Percentiles rank a stretch among this genome's conserved stretches.
phyloP scores from a whole-genome alignment of 805 yeast genomes.

The Lipomyces orientalis region DNA sequence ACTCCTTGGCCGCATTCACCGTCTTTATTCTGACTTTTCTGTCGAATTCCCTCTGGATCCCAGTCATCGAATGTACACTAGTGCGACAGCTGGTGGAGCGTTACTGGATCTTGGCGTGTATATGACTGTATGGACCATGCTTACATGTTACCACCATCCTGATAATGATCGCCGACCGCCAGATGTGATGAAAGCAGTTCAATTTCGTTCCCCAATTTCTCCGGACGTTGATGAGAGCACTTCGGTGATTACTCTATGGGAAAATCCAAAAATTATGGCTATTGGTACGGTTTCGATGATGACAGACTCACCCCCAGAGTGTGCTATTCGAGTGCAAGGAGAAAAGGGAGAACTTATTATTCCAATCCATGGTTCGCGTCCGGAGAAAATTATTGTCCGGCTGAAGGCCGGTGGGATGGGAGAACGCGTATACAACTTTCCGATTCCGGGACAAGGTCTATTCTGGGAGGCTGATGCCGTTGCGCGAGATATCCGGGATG shows the following conservation, averaged over 20 bases:
- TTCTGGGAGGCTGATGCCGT: slow-evolving; percentile 63
- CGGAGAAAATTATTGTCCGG: slow-evolving; percentile 23
- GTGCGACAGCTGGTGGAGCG: slow-evolving; percentile 61
- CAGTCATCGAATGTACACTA: slow-evolving; percentile 51
- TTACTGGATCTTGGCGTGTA: slow-evolving; percentile 63
- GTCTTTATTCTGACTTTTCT: slow-evolving; percentile 54
- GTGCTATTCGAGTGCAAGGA: slow-evolving; percentile 31
- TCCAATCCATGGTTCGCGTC: slow-evolving; percentile 27
- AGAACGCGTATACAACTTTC: slow-evolving; percentile 1
- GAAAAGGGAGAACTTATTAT: slow-evolving; percentile 23
- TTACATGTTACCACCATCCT: slow-evolving; percentile 32
- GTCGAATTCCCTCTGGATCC: slow-evolving; percentile 39
- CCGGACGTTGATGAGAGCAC: slow-evolving; percentile 20
- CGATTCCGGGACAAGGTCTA: slow-evolving; percentile 51
- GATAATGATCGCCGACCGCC: slow-evolving; percentile 17
- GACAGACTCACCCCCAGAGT: slow-evolving; percentile 20
- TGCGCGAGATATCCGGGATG: slow-evolving; percentile 53
- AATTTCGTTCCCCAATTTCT: slow-evolving; percentile 1
- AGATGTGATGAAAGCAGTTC: slow-evolving; percentile 12
- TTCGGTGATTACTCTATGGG: slow-evolving; percentile 22
- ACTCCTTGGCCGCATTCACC: slow-evolving; percentile 53
- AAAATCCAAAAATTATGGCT: slow-evolving; percentile 15
- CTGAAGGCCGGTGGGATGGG: slow-evolving; percentile 1
- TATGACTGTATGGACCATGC: slow-evolving; percentile 50
- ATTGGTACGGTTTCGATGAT: slow-evolving; percentile 23